Evolutionary conservation across 2,329 filamentous ascomycete species (phyloP).

Genomic region (Dryadomyces quercus-mongolicae): DNA sequence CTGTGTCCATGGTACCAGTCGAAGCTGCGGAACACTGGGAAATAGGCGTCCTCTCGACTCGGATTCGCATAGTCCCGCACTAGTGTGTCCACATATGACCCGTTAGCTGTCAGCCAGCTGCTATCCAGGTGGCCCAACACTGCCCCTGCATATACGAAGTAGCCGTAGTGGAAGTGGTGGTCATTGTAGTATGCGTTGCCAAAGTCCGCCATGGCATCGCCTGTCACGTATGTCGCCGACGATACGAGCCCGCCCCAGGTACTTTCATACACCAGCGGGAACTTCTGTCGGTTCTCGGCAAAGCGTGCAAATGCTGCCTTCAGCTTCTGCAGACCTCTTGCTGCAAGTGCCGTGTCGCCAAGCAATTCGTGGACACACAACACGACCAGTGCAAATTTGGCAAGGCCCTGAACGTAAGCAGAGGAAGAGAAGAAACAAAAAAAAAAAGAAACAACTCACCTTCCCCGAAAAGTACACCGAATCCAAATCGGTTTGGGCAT

Average conservation of each 20-base stretch:
- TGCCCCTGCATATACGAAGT: constrained; percentile 79
- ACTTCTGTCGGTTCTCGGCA: constrained; percentile 54
- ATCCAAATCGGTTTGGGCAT: constrained; percentile 58
- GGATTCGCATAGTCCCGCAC: constrained; percentile 78
- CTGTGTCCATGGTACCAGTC: constrained; percentile 95
- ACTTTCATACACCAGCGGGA: constrained; percentile 51
- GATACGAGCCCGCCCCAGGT: constrained; percentile 76
- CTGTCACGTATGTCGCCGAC: constrained; percentile 57
- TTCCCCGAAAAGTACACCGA: constrained; percentile 95
- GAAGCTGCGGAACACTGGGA: constrained; percentile 73
- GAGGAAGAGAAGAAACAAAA: constrained; percentile 18
- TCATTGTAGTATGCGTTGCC: constrained; percentile 81
- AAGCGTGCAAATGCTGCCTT: constrained; percentile 58
- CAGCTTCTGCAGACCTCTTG: constrained; percentile 45
- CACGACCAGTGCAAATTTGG: constrained; percentile 62
- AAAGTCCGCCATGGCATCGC: constrained; percentile 65
- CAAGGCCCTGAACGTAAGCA: constrained; percentile 39
- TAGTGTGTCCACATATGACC: constrained; percentile 69
- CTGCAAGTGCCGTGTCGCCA: constrained; percentile 42
- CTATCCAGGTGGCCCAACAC: constrained; percentile 71
- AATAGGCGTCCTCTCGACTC: constrained; percentile 54
- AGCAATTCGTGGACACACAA: constrained; percentile 54
- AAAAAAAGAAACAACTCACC: constrained; percentile 22
- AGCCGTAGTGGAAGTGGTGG: constrained; percentile 69
- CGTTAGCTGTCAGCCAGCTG: constrained; percentile 59